Percentiles rank a stretch among this genome's conserved stretches.
These are phyloP conservation scores for Paecilomyces variotii DNA, from an alignment of 2,329 filamentous ascomycete genomes.

Conservation along the genomic window DNA sequence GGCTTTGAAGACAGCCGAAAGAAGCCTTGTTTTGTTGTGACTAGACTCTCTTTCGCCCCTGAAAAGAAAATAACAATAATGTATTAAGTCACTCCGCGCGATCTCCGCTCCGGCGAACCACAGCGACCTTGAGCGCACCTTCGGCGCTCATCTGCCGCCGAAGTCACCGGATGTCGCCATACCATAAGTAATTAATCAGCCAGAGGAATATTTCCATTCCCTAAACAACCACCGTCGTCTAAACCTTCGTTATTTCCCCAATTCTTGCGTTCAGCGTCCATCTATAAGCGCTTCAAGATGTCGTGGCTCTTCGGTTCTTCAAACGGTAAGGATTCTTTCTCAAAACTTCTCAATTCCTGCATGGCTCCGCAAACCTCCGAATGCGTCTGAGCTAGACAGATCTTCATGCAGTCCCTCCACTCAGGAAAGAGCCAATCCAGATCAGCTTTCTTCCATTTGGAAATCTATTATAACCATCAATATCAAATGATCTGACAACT, in stretches of 20 bases:
- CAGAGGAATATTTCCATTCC: neutral
- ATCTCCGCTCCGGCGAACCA: constrained; percentile 11
- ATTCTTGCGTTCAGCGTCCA: neutral
- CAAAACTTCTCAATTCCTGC: constrained; percentile 1
- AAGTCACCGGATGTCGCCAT: neutral
- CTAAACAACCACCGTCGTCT: neutral
- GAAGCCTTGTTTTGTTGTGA: constrained; percentile 8
- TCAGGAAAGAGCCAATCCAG: neutral
- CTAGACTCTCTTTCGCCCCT: neutral
- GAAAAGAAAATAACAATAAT: constrained; percentile 13
- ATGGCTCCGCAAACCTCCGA: neutral
- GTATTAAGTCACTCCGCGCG: constrained; percentile 4
- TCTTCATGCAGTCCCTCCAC: neutral
- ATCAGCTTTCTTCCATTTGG: neutral
- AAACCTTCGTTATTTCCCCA: neutral
- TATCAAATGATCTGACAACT: neutral
- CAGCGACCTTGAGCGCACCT: constrained; percentile 13
- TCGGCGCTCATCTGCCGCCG: neutral
- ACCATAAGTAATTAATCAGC: constrained; percentile 14
- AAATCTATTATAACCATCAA: neutral
- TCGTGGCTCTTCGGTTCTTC: constrained; percentile 31
- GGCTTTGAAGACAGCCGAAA: constrained; percentile 5
- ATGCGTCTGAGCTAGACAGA: neutral
- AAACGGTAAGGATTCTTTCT: constrained; percentile 16
- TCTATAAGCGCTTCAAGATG: constrained; percentile 12